Evolutionary conservation across 495 filamentous ascomycete genomes (phyloP).

Genomic region (Aspergillus cavernicola): DNA sequence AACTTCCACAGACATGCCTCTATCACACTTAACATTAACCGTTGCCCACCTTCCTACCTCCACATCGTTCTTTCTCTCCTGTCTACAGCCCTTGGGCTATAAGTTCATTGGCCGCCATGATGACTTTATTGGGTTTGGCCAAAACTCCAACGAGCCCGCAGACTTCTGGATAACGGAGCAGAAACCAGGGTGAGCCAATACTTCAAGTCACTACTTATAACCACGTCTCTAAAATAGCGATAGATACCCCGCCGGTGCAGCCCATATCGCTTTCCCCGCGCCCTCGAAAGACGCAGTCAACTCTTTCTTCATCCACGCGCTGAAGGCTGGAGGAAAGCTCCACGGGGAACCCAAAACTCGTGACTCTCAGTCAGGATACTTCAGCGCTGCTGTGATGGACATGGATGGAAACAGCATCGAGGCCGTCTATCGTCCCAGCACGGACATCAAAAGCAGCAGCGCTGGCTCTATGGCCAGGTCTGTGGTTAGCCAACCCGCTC

Average conservation of each 20-base stretch:
- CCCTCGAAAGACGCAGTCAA: constrained; percentile 50
- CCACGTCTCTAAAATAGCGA: constrained; percentile 15
- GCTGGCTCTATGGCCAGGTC: constrained; percentile 31
- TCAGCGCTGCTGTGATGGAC: constrained; percentile 59
- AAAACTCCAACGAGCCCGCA: constrained; percentile 46
- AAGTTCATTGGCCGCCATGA: constrained; percentile 57
- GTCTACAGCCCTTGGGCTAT: constrained; percentile 71
- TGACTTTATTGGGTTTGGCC: constrained; percentile 55
- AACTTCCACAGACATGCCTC: constrained; percentile 41
- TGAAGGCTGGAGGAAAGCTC: constrained; percentile 55
- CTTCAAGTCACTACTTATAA: neutral
- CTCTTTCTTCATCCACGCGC: constrained; percentile 56
- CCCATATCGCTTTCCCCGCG: constrained; percentile 58
- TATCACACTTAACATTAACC: constrained; percentile 56
- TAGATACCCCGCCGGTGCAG: constrained; percentile 47
- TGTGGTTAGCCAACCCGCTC: constrained; percentile 30
- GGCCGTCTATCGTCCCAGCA: constrained; percentile 49
- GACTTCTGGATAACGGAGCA: constrained; percentile 59
- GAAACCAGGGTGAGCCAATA: constrained; percentile 45
- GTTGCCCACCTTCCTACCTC: constrained; percentile 76
- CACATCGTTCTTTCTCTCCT: constrained; percentile 74
- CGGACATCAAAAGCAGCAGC: constrained; percentile 11
- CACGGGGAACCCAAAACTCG: constrained; percentile 53
- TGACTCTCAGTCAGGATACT: constrained; percentile 49
- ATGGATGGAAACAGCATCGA: constrained; percentile 60